Evolutionary conservation across 305 asterid genomes (phyloP), one percentile per base, ranked within the genome.

Genomic region (Fraxinus albicans): DNA sequence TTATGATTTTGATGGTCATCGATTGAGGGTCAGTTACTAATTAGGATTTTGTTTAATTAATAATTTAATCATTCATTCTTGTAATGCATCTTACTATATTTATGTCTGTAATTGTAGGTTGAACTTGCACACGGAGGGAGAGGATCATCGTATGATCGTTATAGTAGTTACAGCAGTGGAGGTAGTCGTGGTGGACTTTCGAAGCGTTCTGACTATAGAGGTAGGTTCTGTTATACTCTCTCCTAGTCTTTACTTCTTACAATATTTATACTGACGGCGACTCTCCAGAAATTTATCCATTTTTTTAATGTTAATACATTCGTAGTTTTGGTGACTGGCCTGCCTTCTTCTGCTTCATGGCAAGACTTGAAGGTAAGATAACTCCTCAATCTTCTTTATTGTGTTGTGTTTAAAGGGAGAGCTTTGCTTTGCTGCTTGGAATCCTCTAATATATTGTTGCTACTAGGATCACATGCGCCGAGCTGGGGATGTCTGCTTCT

Each of bases 341-440:
- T 93, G 74, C 98, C 98, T 73, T 83, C 94, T 85, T 93, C 98
- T 87, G 98, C 98, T 55, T 95, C 98, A 42, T 95, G 98, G 98
- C 98, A 95, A 88, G 98, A 95, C 86, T 86, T 95, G 91, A 95
- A 95, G 98, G 98, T 92, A 86, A 80, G 91, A 36, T 90, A 33
- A 76, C 29, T 77, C 73, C 23, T 17, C n/a, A 10, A 0, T 27
- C 75, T n/a, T n/a, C 38, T 82, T 17, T 80, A 9, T 77, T 31
- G 60, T 15, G 1, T 83, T 67, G 50, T 40, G 38, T 31, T 74
- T 6, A 58, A 55, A 65, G 73, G 76, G 53, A 13, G 79, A 34
- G 21, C 5, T 23, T 58, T 53, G 60, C 42, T 44, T 25, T 36
- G 17, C 76, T 50, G 10, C 36, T 17, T 77, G 55, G 63, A 80